Evolutionary conservation across 345 rosid genomes (phyloP).

Genomic region (Mangifera indica): DNA sequence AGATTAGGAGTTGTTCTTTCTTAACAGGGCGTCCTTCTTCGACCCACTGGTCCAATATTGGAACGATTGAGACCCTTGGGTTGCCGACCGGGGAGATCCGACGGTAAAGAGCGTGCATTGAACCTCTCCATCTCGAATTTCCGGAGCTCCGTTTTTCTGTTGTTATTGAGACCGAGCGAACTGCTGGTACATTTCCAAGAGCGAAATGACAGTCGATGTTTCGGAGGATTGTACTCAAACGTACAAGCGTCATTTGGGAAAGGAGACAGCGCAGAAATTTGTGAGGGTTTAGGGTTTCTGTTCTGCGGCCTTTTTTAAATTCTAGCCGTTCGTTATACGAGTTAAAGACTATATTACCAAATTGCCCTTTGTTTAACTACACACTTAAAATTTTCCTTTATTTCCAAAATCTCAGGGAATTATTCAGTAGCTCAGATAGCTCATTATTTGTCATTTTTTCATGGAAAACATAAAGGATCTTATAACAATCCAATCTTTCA

Average conservation of each 20-base stretch:
- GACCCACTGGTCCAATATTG: constrained; percentile 45
- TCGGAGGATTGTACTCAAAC: background rate
- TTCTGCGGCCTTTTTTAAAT: no score
- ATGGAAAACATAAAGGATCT: no score
- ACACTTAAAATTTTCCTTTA: no score
- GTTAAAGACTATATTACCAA: no score
- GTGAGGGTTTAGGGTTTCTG: no score
- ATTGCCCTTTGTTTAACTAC: no score
- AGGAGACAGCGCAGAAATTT: background rate
- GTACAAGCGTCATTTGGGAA: background rate
- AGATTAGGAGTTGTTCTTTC: constrained; percentile 8
- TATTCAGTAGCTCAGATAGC: no score
- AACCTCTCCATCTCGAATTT: background rate
- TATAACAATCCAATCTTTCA: no score
- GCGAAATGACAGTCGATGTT: constrained; percentile 15
- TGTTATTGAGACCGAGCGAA: background rate
- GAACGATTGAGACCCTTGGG: constrained; percentile 28
- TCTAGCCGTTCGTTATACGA: no score
- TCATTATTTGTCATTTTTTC: no score
- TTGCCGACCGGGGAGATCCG: constrained; percentile 36
- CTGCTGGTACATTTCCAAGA: constrained; percentile 3
- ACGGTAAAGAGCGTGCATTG: constrained; percentile 18
- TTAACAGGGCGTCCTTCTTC: constrained; percentile 29
- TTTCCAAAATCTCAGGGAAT: no score
- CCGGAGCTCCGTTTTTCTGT: background rate